Evolutionary conservation across 83 land plant genomes (phyloP), one percentile per base, ranked within the genome.

Genomic region (Picea abies): DNA sequence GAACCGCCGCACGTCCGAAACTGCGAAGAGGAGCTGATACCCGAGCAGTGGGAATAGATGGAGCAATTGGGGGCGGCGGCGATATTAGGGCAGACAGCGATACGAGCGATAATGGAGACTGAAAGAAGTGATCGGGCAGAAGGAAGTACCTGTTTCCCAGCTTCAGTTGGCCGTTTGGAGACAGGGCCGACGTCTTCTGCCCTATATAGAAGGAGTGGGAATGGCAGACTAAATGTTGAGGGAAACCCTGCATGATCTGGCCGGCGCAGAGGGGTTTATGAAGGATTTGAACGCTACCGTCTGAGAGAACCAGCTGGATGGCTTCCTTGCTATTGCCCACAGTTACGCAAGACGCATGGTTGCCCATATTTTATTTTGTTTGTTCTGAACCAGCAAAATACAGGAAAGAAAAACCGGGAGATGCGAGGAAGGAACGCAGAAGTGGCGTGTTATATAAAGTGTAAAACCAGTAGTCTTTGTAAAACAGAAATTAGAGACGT

Each of bases 161-260:
- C 25, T 81, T 80, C 61, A 91, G 90, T 68, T 80, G n/a, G 58
- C 88, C 87, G 62, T 80, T 37, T 16, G 80, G 77, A 44, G 88
- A 78, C 3, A 91, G 84, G 17, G 85, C 6, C 0, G 88, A 87
- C 68, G 86, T 83, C 25, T 87, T 87, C 81, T 86, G 88, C 19
- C 93, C 93, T 10, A 91, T 88, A 82, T 80, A 83, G 68, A 91
- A 86, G 4, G 90, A 86, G 75, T 91, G 90, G 8, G 90, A 86
- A 12, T 81, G 87, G 78, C 93, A 91, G 25, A 91, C 72, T 20
- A 88, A 77, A 82, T 88, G 87, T 64, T 78, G 78, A 0, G 90
- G 90, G 52, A 84, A 84, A 84, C 86, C 87, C 20, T 17, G 2
- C 87, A 91, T 86, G 17, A 88, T 78, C 78, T 91, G 84, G 19